These are phyloP conservation scores for Pugionium dolabratum DNA, from an alignment of 345 rosid species.

Conservation along the genomic window DNA sequence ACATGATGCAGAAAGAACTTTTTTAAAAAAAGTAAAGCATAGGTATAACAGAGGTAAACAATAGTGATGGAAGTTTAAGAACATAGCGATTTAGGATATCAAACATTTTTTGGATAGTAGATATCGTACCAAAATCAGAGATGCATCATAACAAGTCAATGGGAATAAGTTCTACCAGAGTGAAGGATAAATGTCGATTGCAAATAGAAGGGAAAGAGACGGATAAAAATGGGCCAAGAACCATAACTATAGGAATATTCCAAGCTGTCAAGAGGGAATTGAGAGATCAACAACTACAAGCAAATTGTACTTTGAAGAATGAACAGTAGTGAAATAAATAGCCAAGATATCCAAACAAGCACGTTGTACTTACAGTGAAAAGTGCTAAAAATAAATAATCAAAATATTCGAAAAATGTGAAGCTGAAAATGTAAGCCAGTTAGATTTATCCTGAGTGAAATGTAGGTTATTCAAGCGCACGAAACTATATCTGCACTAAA, in stretches of 20 bases:
- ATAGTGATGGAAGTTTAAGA: background rate
- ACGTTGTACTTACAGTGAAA: slow-evolving; percentile 1
- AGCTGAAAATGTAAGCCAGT: background rate
- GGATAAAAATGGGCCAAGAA: slow-evolving; percentile 24
- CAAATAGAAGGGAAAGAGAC: background rate
- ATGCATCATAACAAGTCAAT: slow-evolving; percentile 21
- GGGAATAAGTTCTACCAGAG: slow-evolving; percentile 41
- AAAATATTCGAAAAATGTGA: background rate
- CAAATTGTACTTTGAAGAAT: slow-evolving; percentile 15
- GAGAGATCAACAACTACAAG: slow-evolving; percentile 24
- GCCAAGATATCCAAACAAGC: background rate
- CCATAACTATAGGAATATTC: slow-evolving; percentile 9
- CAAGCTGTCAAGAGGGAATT: background rate
- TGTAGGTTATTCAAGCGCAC: background rate
- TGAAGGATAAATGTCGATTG: slow-evolving; percentile 21
- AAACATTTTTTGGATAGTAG: background rate
- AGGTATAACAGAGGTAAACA: background rate
- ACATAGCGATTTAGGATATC: background rate
- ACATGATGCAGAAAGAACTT: background rate
- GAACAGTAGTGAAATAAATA: slow-evolving; percentile 12
- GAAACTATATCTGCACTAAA: background rate
- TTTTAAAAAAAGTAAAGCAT: slow-evolving; percentile 2
- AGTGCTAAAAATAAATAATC: background rate
- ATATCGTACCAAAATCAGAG: background rate
- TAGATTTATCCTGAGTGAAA: slow-evolving; percentile 3